A percentile compares a stretch with the other conserved stretches of the same genome.
Evolutionary conservation across 805 yeast species (phyloP).

Genomic region (Metschnikowia lunata): DNA sequence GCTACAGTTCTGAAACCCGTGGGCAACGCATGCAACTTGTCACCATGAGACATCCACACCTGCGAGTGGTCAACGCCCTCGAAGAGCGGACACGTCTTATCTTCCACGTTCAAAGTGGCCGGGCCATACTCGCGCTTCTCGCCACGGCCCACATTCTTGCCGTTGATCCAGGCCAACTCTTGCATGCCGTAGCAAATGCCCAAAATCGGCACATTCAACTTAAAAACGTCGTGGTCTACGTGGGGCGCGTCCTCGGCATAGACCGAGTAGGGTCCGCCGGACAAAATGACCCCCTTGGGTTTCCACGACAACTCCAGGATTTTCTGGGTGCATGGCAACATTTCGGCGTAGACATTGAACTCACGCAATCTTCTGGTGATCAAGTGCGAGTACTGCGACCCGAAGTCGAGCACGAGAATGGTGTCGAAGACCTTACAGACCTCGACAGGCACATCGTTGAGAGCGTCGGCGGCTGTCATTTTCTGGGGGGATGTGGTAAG

Average conservation of each 20-base stretch:
- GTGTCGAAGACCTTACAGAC: constrained; percentile 93
- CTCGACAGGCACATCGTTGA: constrained; percentile 44
- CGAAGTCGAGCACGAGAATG: constrained; percentile 94
- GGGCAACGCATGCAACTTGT: constrained; percentile 88
- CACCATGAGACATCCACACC: constrained; percentile 99
- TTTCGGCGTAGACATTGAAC: constrained; percentile 96
- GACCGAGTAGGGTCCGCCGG: constrained; percentile 98
- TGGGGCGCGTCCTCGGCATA: constrained; percentile 95
- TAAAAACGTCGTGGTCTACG: constrained; percentile 90
- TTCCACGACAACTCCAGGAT: constrained; percentile 87
- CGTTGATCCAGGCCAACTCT: constrained; percentile 97
- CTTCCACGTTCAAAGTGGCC: constrained; percentile 77
- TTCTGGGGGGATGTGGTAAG: background rate
- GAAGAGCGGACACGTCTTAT: constrained; percentile 65
- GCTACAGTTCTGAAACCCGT: constrained; percentile 86
- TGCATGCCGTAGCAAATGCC: constrained; percentile 99
- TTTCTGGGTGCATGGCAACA: constrained; percentile 99
- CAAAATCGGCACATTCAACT: constrained; percentile 86
- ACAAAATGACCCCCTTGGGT: constrained; percentile 92
- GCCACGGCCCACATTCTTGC: constrained; percentile 90
- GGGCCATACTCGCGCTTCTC: constrained; percentile 98
- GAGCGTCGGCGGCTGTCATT: constrained; percentile 10
- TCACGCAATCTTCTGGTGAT: constrained; percentile 97
- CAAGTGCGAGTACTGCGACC: constrained; percentile 96
- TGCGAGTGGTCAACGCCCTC: constrained; percentile 88